A percentile compares a stretch with the other conserved stretches of the same genome.
Evolutionary conservation across 208 protist genomes (phyloP).

Genomic region (Leishmania turanica): DNA sequence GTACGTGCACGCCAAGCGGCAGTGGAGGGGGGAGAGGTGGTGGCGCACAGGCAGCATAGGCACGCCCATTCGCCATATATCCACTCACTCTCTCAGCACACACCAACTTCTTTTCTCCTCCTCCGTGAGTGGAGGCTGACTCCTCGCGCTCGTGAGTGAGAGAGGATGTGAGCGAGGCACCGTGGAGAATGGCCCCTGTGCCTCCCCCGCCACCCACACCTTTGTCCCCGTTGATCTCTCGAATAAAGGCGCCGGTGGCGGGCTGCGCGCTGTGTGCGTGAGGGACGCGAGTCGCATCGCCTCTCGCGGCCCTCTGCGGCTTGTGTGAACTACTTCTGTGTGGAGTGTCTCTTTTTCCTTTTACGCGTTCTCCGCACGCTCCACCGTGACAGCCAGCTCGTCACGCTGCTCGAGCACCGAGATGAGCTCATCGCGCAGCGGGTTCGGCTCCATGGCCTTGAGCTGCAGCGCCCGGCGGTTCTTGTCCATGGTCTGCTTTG

Average conservation of each 20-base stretch:
- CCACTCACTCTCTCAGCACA: neutral
- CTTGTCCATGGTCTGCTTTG: constrained; percentile 75
- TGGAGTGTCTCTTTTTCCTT: neutral
- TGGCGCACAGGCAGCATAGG: neutral
- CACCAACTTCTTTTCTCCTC: constrained; percentile 2
- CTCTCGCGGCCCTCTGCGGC: neutral
- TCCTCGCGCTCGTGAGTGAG: neutral
- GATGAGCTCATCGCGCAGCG: constrained; percentile 58
- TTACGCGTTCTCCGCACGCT: constrained; percentile 29
- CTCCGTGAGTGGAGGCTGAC: neutral
- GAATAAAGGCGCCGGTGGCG: neutral
- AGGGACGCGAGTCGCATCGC: neutral
- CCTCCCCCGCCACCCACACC: neutral
- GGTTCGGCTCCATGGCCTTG: constrained; percentile 71
- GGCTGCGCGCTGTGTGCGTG: neutral
- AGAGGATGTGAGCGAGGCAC: neutral
- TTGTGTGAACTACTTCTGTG: neutral
- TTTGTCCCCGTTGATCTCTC: neutral
- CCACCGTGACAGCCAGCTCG: constrained; percentile 43
- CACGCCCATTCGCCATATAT: neutral
- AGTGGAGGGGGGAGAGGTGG: neutral
- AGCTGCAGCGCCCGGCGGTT: constrained; percentile 78
- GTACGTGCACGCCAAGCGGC: neutral
- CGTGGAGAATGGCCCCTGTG: neutral
- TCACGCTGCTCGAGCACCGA: constrained; percentile 59